A percentile compares a stretch with the other conserved stretches of the same genome.
phyloP scores from a whole-genome alignment of 768 basidiomycete genomes.

The Amanita brunnescens region DNA sequence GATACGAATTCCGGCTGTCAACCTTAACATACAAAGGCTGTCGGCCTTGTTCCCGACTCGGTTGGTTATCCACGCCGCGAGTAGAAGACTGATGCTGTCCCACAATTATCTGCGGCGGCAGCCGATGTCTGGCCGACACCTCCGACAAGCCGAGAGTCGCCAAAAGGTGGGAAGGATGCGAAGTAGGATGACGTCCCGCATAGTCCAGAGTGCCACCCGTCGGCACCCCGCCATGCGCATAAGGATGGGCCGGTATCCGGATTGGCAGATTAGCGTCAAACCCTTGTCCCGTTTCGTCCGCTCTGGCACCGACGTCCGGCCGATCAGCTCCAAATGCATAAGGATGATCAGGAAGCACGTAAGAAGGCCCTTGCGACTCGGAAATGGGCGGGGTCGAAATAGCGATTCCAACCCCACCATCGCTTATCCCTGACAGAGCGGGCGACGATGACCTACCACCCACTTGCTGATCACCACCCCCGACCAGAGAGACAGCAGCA shows the following conservation, averaged over 20 bases:
- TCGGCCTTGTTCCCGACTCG: neutral
- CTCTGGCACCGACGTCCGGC: slow-evolving; percentile 11
- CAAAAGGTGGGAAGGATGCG: slow-evolving; percentile 8
- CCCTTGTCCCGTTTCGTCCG: neutral
- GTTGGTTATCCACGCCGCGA: neutral
- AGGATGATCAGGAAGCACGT: neutral
- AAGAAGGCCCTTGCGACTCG: neutral
- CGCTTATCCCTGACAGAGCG: slow-evolving; percentile 21
- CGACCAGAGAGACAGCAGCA: slow-evolving; percentile 16
- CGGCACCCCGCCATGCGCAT: slow-evolving; percentile 35
- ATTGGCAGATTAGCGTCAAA: slow-evolving; percentile 22
- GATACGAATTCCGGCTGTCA: neutral
- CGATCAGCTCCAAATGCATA: slow-evolving; percentile 7
- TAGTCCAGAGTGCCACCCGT: slow-evolving; percentile 19
- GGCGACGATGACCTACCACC: slow-evolving; percentile 17
- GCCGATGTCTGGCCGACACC: slow-evolving; percentile 24
- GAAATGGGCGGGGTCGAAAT: slow-evolving; percentile 23
- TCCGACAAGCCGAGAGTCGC: slow-evolving; percentile 16
- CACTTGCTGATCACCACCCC: slow-evolving; percentile 4
- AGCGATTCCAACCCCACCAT: slow-evolving; percentile 28
- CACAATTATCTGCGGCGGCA: slow-evolving; percentile 27
- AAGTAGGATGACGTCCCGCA: slow-evolving; percentile 27
- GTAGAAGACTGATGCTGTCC: neutral
- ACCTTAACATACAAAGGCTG: slow-evolving; percentile 19
- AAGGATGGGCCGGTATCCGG: slow-evolving; percentile 37